Conservation (phyloP, 2,329 filamentous ascomycete genomes). For the Aspergillus sp. region DNA sequence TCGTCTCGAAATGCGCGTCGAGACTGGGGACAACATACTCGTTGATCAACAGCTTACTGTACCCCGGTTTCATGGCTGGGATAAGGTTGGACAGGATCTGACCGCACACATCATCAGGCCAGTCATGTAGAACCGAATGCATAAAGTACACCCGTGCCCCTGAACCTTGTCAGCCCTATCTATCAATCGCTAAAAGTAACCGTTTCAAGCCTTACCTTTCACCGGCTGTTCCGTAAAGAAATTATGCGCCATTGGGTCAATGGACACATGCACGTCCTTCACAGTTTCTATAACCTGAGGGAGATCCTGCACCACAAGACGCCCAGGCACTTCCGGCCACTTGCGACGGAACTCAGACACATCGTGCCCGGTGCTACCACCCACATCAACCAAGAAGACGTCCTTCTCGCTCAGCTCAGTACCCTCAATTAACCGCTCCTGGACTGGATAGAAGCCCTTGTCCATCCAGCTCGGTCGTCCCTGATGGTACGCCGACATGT, state of each 20-base stretch:
- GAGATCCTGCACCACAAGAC: constrained; percentile 52
- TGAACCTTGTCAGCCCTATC: constrained; percentile 1
- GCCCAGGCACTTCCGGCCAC: constrained; percentile 41
- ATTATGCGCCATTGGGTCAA: constrained; percentile 43
- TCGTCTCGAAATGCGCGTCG: constrained; percentile 32
- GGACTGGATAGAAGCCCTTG: constrained; percentile 29
- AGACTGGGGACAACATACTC: constrained; percentile 45
- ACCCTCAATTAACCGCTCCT: constrained; percentile 20
- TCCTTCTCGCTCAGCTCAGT: constrained; percentile 11
- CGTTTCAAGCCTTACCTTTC: not conserved
- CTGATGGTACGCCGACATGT: constrained; percentile 23
- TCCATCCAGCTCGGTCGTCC: constrained; percentile 26
- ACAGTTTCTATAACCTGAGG: constrained; percentile 36
- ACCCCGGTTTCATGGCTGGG: constrained; percentile 40
- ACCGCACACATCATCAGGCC: constrained; percentile 33
- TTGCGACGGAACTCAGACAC: constrained; percentile 37
- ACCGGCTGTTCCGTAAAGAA: constrained; percentile 48
- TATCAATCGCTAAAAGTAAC: not conserved
- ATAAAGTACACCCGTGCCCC: constrained; percentile 33
- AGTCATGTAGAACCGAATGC: constrained; percentile 28
- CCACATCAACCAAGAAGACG: constrained; percentile 46
- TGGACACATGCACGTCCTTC: constrained; percentile 13
- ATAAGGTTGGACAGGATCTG: constrained; percentile 32
- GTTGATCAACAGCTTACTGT: constrained; percentile 48
- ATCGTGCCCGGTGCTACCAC: constrained; percentile 46